A percentile compares a stretch with the other conserved stretches of the same genome.
Evolutionary conservation across 768 basidiomycete species (phyloP).

Genomic region (Suillus ampliporus): DNA sequence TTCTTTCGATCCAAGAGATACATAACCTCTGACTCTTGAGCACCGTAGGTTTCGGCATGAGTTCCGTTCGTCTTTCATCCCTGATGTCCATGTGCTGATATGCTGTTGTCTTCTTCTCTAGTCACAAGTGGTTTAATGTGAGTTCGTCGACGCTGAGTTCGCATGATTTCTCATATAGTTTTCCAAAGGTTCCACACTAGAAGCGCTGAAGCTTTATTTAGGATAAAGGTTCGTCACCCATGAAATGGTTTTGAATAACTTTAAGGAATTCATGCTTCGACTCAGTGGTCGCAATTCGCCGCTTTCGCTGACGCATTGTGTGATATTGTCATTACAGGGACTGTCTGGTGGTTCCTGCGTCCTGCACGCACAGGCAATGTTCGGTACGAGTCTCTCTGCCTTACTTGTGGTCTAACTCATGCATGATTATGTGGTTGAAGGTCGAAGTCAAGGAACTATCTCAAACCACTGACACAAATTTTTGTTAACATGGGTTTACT

Average conservation of each 20-base stretch:
- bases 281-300: conserved; percentile 16
- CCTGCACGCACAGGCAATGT: conserved; percentile 14
- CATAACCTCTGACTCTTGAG: background rate
- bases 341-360: conserved; percentile 23
- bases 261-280: background rate
- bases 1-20: conserved; percentile 13
- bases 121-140: conserved; percentile 14
- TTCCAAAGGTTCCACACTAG: conserved; percentile 15
- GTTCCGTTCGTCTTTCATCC: conserved; percentile 16
- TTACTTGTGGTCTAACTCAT: background rate
- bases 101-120: conserved; percentile 10
- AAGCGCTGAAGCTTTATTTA: conserved; percentile 11
- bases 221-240: conserved; percentile 13
- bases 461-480: conserved; percentile 19
- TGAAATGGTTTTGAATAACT: background rate
- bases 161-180: background rate
- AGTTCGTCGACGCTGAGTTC: too few relatives aligned
- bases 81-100: background rate
- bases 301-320: conserved; percentile 26
- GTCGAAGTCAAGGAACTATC: conserved; percentile 6
- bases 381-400: conserved; percentile 15
- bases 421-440: background rate
- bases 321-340: conserved; percentile 24
- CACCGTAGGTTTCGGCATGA: conserved; percentile 19
- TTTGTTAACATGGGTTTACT: conserved; percentile 28